These are phyloP conservation scores for Bryum argenteum DNA, from an alignment of 225 moss, liverwort and hornwort species.

Conservation along the genomic window DNA sequence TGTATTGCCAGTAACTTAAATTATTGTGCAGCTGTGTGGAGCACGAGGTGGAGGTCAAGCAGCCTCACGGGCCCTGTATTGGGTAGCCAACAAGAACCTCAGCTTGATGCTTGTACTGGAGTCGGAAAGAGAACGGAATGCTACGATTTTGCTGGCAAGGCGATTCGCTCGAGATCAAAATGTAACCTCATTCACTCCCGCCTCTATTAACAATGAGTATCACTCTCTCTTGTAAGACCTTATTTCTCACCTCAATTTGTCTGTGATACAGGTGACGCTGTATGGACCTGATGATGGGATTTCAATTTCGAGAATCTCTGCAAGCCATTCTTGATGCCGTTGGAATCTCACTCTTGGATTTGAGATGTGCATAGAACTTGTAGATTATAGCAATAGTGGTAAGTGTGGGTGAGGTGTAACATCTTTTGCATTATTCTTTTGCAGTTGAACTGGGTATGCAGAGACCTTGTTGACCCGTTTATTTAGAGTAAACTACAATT, in stretches of 20 bases:
- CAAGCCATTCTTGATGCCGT: slow-evolving; percentile 44
- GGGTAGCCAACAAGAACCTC: slow-evolving; percentile 79
- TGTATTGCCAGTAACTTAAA: slow-evolving; percentile 3
- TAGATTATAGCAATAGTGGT: slow-evolving; percentile 40
- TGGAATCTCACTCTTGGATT: slow-evolving; percentile 23
- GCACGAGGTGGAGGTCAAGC: slow-evolving; percentile 94
- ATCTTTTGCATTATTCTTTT: slow-evolving; percentile 46
- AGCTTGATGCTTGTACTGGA: slow-evolving; percentile 89
- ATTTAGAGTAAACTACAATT: slow-evolving; percentile 25
- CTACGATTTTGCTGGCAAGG: slow-evolving; percentile 85
- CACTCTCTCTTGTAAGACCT: neutral
- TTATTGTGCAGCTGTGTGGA: slow-evolving; percentile 74
- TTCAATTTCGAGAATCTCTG: slow-evolving; percentile 49
- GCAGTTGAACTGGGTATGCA: slow-evolving; percentile 45
- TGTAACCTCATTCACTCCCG: slow-evolving; percentile 39
- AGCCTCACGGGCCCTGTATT: slow-evolving; percentile 81
- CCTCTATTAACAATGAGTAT: neutral
- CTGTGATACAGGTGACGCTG: slow-evolving; percentile 49
- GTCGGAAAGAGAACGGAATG: slow-evolving; percentile 95
- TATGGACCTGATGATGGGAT: slow-evolving; percentile 63
- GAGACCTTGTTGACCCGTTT: slow-evolving; percentile 31
- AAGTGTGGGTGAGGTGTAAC: slow-evolving; percentile 34
- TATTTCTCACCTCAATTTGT: slow-evolving; percentile 17
- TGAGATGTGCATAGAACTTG: slow-evolving; percentile 48
- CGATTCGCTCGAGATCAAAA: slow-evolving; percentile 77